Base-by-base conservation (phyloP, 2,329 filamentous ascomycete species). In the Fusarium graminum region DNA sequence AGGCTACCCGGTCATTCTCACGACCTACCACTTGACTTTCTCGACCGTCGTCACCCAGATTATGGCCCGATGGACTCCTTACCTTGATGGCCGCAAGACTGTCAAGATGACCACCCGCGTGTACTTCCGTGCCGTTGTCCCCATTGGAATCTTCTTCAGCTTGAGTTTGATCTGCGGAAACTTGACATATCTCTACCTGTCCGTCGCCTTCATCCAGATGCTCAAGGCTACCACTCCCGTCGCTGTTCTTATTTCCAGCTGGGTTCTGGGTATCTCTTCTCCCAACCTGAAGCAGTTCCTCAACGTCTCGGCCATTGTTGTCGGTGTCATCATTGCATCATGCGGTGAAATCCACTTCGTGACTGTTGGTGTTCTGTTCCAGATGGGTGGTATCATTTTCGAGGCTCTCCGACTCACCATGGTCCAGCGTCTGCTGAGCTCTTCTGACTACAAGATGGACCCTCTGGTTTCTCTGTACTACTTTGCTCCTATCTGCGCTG, bases 141-240 rank as follows among this genome's bases (percentile, higher is more conserved):
- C 94, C 56, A 97, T 98, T 74, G 94, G 94, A 70, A 81, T 97
- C 77, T 96, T 97, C 83, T 98, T 97, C 88, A 95, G 92, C 77
- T 83, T 97, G 83, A 95, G 91, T 80, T 86, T 98, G 83, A 97
- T 98, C 77, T 97, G 93, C 80, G 93, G 94, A 76, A 98, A 98
- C 83, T 81, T 97, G 80, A 93, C 94, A 72, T 98, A 98, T 78
- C 87, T 97, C 54, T 97, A 97, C 80, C 88, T 98, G 63, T 95
- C 91, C 70, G 94, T 98, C 59, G 92, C 94, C 62, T 98, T 98
- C 80, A 98, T 98, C 75, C 94, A 98, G 85, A 98, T 98, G 94
- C 89, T 98, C 79, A 98, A 98, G 91, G 95, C 95, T 70, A 97
- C 93, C 41, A 98, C 92, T 30, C 95, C 95, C 16, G 94, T 98